Evolutionary conservation across 768 basidiomycete genomes (phyloP), one percentile per base, ranked within the genome.

Genomic region (Suillus variegatus): DNA sequence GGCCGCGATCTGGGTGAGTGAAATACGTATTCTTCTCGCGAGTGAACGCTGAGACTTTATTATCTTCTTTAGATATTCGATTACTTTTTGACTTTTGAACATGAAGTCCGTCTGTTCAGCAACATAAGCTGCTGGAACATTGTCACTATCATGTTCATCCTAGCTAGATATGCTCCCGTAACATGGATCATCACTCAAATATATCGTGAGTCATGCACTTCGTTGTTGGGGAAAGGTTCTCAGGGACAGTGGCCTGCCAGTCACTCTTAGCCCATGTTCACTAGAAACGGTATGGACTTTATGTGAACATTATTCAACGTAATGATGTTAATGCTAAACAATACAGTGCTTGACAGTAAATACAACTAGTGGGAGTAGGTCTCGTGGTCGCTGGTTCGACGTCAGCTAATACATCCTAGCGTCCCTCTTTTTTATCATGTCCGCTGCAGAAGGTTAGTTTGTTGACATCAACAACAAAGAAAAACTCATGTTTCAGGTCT

Each of bases 91-190:
- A 67, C 67, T 6, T 35, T 67, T 20, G 67, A 66, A 32, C 54
- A 60, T 22, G 67, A 67, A 51, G 64, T 63, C 28, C 67, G 61
- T 25, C 56, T 67, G 6, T 32, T 66, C 32, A 62, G 40, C 22
- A 47, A 41, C 22, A 58, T 38, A 6, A 40, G 57, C 16, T 28
- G 47, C 18, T 62, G 52, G 67, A 49, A 51, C 38, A 10, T 67
- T 25, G 38, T 57, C 1, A 51, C 49, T 43, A 9, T 66, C 25
- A 38, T 67, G 41, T 67, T 66, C 40, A 66, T 67, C 32, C 25
- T 64, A 36, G 55, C 67, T 10, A 55, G 67, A 61, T 67, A 67
- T 62, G 43, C 62, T 40, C 65, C 67, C 13, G 9, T 67, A 12
- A 25, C 25, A 13, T 65, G 65, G 61, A 51, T 64, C 16, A 14